Evolutionary conservation across 1,139 yeast species (phyloP), one percentile per base, ranked within the genome.

Genomic region (Candida sanyaensis): DNA sequence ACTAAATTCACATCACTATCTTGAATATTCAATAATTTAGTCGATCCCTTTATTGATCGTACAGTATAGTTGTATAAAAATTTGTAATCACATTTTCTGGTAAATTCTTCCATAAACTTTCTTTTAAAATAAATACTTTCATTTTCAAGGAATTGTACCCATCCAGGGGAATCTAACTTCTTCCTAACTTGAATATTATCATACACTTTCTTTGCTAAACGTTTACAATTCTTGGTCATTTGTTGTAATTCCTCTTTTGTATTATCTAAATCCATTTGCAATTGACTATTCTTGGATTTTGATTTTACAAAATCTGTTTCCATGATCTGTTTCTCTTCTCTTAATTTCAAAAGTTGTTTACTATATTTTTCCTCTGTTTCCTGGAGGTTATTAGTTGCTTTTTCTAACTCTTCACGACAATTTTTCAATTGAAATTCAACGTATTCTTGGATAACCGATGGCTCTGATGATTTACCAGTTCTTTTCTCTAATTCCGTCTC

Each of bases 1-100:
- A 75, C 73, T 46, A 81, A 61, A 53, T 73, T 73, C 37, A 66
- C 64, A 46, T 80, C 62, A 50, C 77, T 83, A 41, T 69, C 64
- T 33, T 68, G 65, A 10, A 36, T 23, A 21, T 27, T 21, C 40
- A 78, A 59, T 44, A 65, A 58, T 3, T 66, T 61, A 48, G 74
- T 74, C 11, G 80, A 75, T 44, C 73, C 70, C 47, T 71, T 73
- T 40, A 83, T 71, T 23, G 83, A 74, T 41, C 70, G 62, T 45
- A 73, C 63, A 50, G 80, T 71, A 57, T 75, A 83, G 11, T 69
- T 60, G 54, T 82, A 78, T 73, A 82, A 73, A 55, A 79, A 70
- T 50, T 69, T 72, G 52, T 83, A 71, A 57, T 84, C 89, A 37
- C 69, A 64, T 48, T 78, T 65, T 57, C 68, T 64, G 49, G 72